Conservation (phyloP, 768 basidiomycete species). For the Gloeostereum incarnatum region DNA sequence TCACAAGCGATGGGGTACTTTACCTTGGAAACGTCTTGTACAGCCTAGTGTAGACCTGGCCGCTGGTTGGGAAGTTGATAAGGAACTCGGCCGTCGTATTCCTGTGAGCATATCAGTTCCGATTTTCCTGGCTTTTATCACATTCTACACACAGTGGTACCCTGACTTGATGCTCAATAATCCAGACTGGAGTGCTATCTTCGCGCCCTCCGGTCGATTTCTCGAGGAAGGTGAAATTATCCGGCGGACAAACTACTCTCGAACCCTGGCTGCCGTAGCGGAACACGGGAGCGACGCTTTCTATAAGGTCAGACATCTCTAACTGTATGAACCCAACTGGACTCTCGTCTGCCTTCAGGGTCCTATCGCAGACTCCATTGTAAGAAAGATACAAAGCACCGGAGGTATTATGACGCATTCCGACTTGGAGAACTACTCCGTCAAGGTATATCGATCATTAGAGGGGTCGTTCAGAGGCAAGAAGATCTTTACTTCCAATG, state of each 20-base stretch:
- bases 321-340: conserved; percentile 7
- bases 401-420: conserved; percentile 75
- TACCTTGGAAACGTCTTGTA: conserved; percentile 75
- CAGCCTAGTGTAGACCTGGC: conserved; percentile 71
- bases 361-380: conserved; percentile 69
- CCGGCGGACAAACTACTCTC: conserved; percentile 62
- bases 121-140: conserved; percentile 1
- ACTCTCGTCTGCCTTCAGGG: conserved; percentile 46
- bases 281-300: conserved; percentile 72
- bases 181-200: conserved; percentile 75
- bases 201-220: conserved; percentile 68
- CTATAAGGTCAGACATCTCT: conserved; percentile 47
- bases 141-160: conserved; percentile 24
- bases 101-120: conserved; percentile 34
- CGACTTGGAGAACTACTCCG: conserved; percentile 66
- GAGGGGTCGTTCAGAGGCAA: conserved; percentile 68
- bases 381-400: conserved; percentile 57
- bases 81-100: conserved; percentile 68
- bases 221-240: conserved; percentile 71
- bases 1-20: conserved; percentile 69
- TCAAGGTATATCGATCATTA: conserved; percentile 65
- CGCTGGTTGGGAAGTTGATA: conserved; percentile 68
- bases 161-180: conserved; percentile 50
- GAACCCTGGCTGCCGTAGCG: conserved; percentile 68
- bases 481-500: conserved; percentile 76